Conservation (phyloP, 2,329 filamentous ascomycete species). For the Stemphylium vesicarium region DNA sequence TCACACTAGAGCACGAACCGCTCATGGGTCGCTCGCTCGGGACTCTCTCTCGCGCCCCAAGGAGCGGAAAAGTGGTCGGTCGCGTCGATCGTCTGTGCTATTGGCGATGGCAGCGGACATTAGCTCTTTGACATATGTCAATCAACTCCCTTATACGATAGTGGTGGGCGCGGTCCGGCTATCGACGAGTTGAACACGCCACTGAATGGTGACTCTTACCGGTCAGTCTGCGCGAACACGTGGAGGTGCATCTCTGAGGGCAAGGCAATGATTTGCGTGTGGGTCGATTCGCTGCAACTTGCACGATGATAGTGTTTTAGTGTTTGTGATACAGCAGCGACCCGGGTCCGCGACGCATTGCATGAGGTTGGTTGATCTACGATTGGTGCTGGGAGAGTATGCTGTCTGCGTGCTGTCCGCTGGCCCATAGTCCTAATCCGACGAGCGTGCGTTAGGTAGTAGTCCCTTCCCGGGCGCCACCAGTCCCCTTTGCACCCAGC, state of each 20-base stretch:
- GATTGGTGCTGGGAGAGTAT: slow-evolving; percentile 21
- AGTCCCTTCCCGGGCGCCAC: not conserved
- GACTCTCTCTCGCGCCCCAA: no score
- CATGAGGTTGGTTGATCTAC: not conserved
- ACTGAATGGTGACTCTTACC: slow-evolving; percentile 5
- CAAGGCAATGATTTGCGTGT: not conserved
- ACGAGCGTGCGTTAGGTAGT: slow-evolving; percentile 13
- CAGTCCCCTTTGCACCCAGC: no score
- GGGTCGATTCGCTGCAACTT: slow-evolving; percentile 20
- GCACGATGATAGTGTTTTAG: slow-evolving; percentile 21
- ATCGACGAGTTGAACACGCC: slow-evolving; percentile 9
- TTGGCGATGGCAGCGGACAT: slow-evolving; percentile 5
- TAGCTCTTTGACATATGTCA: slow-evolving; percentile 7
- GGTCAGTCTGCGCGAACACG: slow-evolving; percentile 16
- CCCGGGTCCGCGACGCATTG: slow-evolving; percentile 32
- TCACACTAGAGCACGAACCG: no score
- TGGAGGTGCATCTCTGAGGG: slow-evolving; percentile 14
- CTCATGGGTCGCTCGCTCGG: no score
- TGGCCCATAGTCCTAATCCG: slow-evolving; percentile 14
- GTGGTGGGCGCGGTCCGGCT: slow-evolving; percentile 19
- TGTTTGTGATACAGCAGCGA: slow-evolving; percentile 13
- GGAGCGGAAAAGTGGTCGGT: not conserved
- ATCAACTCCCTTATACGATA: not conserved
- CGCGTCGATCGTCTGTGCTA: not conserved
- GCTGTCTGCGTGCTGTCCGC: slow-evolving; percentile 16